These are phyloP conservation scores for Lentinula novae-zelandiae DNA, from an alignment of 1,284 basidiomycete species.

Conservation along the genomic window DNA sequence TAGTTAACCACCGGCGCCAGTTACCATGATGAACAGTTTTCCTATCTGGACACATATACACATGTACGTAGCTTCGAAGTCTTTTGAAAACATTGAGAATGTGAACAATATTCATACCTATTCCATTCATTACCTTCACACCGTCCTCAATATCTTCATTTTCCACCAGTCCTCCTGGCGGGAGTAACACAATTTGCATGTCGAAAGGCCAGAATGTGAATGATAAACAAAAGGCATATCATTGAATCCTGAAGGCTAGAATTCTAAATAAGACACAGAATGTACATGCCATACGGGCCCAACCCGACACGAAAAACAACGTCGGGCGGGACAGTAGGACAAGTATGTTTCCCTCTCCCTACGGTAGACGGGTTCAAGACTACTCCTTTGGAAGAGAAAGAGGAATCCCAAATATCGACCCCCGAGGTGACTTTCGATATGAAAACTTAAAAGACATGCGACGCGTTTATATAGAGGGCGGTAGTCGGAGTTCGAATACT, in stretches of 20 bases:
- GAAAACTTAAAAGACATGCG: background rate
- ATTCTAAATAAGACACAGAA: background rate
- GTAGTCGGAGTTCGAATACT: background rate
- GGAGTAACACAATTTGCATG: background rate
- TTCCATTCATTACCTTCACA: background rate
- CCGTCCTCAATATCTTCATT: background rate
- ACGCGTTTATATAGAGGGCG: too few relatives aligned
- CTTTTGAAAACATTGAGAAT: too few relatives aligned
- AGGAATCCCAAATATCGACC: constrained; percentile 2
- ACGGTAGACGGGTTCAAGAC: background rate
- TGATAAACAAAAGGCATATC: too few relatives aligned
- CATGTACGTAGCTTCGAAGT: too few relatives aligned
- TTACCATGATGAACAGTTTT: too few relatives aligned
- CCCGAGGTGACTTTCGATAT: constrained; percentile 5
- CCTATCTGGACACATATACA: background rate
- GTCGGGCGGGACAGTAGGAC: background rate
- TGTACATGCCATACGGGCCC: constrained; percentile 9
- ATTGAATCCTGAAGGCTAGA: too few relatives aligned
- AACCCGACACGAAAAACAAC: background rate
- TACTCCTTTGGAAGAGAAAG: background rate
- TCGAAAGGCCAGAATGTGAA: background rate
- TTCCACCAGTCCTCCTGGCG: too few relatives aligned
- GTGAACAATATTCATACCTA: background rate
- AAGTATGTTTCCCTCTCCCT: background rate
- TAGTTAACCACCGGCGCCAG: too few relatives aligned